These are phyloP conservation scores for Fragaria vesca DNA, from an alignment of 306 rosid species.

Conservation along the genomic window DNA sequence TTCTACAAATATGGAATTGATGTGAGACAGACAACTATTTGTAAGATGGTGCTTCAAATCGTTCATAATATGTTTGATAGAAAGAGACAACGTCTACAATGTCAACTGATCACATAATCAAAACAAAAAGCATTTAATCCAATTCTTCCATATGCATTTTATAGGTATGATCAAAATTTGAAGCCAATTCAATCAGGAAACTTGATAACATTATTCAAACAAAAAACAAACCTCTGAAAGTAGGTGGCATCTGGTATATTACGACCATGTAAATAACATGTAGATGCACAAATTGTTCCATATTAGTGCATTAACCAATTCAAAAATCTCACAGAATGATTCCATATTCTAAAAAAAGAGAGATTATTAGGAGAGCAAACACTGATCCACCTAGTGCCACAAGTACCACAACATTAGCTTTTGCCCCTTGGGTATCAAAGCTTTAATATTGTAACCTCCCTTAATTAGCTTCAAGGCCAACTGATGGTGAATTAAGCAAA, in stretches of 20 bases:
- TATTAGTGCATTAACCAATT: neutral
- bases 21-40: neutral
- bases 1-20: neutral
- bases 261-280: neutral
- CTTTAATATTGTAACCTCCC: neutral
- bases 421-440: neutral
- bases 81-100: neutral
- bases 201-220: neutral
- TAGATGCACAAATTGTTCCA: neutral
- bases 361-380: neutral
- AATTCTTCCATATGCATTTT: neutral
- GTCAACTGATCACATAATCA: neutral
- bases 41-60: neutral
- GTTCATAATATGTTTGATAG: neutral
- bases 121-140: neutral
- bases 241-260: neutral
- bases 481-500: neutral
- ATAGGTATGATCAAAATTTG: neutral
- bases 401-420: neutral
- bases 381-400: neutral
- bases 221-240: neutral
- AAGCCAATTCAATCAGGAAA: neutral
- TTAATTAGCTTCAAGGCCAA: neutral
- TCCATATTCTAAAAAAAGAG: neutral
- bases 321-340: neutral